Conservation (phyloP, 2,329 filamentous ascomycete genomes). For the Aureobasidium sp. region DNA sequence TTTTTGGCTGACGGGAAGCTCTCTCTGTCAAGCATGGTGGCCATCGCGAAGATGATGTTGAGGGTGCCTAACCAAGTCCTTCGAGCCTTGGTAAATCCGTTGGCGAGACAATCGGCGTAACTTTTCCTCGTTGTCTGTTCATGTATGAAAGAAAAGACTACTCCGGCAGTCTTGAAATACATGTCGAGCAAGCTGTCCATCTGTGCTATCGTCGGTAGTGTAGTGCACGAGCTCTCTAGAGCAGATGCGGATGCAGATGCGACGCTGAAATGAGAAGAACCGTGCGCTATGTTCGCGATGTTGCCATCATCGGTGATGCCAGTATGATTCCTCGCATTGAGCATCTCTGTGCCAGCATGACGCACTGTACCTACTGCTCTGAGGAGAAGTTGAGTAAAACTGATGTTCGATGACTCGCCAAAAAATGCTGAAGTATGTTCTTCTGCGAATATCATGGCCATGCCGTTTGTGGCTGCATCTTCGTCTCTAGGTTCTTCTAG, state of each 20-base stretch:
- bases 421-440: constrained; percentile 34
- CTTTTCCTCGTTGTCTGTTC: constrained; percentile 30
- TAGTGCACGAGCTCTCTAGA: background rate
- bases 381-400: constrained; percentile 34
- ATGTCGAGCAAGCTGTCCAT: constrained; percentile 28
- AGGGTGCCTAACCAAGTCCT: constrained; percentile 47
- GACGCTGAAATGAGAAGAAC: too few relatives aligned
- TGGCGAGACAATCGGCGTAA: constrained; percentile 29
- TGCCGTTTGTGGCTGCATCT: constrained; percentile 24
- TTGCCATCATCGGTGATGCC: background rate
- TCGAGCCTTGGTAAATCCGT: constrained; percentile 32
- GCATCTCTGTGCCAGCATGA: background rate
- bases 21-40: constrained; percentile 32
- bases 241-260: background rate
- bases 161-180: constrained; percentile 34
- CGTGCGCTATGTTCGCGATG: background rate
- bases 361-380: constrained; percentile 22
- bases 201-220: constrained; percentile 28
- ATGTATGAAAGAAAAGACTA: constrained; percentile 37
- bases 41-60: constrained; percentile 47
- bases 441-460: constrained; percentile 32
- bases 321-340: background rate
- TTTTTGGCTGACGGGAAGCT: constrained; percentile 29
- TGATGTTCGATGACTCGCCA: constrained; percentile 38
- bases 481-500: background rate